Evolutionary conservation across 257 asterid species (phyloP).

Genomic region (Thymus quinquecostatus): DNA sequence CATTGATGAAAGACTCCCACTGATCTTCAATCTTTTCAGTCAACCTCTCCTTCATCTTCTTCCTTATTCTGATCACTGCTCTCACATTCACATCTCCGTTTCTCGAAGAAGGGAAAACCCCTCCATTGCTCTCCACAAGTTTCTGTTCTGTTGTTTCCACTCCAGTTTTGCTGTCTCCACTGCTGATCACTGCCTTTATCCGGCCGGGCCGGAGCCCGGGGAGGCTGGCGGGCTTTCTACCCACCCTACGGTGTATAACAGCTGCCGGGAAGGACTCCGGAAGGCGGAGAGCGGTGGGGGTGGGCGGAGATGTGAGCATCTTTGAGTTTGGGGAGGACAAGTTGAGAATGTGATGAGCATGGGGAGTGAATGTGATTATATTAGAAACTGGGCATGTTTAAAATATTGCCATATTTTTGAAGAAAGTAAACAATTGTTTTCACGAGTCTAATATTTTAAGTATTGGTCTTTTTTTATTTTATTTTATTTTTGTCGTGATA

Average conservation of each 20-base stretch:
- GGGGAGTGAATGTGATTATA: neutral
- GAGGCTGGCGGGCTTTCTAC: slow-evolving; percentile 31
- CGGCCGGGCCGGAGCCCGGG: slow-evolving; percentile 34
- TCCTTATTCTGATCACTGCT: slow-evolving; percentile 78
- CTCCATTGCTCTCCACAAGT: slow-evolving; percentile 41
- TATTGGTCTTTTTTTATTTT: neutral
- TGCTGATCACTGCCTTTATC: slow-evolving; percentile 67
- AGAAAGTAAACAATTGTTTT: slow-evolving; percentile 30
- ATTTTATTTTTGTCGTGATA: neutral
- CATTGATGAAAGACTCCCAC: slow-evolving; percentile 76
- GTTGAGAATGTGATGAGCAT: slow-evolving; percentile 12
- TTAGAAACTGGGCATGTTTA: slow-evolving; percentile 4
- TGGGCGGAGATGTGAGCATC: slow-evolving; percentile 70
- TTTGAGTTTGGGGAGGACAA: neutral
- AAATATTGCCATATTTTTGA: slow-evolving; percentile 17
- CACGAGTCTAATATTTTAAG: neutral
- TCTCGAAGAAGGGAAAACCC: slow-evolving; percentile 30
- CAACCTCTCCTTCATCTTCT: slow-evolving; percentile 77
- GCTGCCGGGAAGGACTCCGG: slow-evolving; percentile 38
- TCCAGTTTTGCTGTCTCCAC: slow-evolving; percentile 66
- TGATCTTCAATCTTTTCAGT: slow-evolving; percentile 75
- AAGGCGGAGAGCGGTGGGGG: slow-evolving; percentile 49
- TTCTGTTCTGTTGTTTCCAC: slow-evolving; percentile 49
- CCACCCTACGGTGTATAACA: slow-evolving; percentile 27
- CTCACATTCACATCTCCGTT: slow-evolving; percentile 56